A percentile compares a stretch with the other conserved stretches of the same genome.
Conservation (phyloP, 1,284 basidiomycete species). For the Apiotrichum montevideense region DNA sequence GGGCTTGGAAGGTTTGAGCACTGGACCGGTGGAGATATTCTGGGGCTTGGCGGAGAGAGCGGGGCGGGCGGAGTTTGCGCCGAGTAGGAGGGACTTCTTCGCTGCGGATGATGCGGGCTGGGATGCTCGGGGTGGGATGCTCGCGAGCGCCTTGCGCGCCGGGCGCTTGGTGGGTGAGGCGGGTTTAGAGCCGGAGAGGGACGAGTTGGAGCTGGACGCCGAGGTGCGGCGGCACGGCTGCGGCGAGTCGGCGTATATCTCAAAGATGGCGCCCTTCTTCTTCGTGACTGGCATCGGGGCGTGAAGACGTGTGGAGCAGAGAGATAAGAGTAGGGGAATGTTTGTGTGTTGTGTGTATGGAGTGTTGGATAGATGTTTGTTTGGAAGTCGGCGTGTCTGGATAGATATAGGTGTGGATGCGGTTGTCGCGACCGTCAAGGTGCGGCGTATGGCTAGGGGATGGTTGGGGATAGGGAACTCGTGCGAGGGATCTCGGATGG, state of each 20-base stretch:
- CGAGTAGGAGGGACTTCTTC: no score
- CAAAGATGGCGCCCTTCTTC: conserved; percentile 46
- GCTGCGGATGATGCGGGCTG: no score
- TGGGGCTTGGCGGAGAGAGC: no score
- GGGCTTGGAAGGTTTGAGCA: no score
- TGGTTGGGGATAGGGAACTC: no score
- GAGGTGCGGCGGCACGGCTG: not conserved
- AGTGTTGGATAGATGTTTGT: no score
- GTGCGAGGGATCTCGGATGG: not conserved
- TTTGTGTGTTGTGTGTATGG: no score
- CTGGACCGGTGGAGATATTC: no score
- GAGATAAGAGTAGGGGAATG: not conserved
- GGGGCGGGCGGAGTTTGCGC: no score
- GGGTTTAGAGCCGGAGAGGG: not conserved
- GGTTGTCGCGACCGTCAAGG: no score
- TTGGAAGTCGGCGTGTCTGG: no score
- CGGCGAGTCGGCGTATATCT: conserved; percentile 46
- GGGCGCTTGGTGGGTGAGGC: not conserved
- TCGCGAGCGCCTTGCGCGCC: not conserved
- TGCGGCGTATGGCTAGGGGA: not conserved
- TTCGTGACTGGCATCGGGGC: conserved; percentile 42
- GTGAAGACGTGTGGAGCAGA: not conserved
- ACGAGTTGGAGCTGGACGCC: not conserved
- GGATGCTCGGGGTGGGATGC: not conserved
- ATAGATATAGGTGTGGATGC: no score